Percentiles rank a stretch among this genome's conserved stretches.
phyloP scores from a whole-genome alignment of 371 early-diverging fungal genomes.

The Mortierella sp. region DNA sequence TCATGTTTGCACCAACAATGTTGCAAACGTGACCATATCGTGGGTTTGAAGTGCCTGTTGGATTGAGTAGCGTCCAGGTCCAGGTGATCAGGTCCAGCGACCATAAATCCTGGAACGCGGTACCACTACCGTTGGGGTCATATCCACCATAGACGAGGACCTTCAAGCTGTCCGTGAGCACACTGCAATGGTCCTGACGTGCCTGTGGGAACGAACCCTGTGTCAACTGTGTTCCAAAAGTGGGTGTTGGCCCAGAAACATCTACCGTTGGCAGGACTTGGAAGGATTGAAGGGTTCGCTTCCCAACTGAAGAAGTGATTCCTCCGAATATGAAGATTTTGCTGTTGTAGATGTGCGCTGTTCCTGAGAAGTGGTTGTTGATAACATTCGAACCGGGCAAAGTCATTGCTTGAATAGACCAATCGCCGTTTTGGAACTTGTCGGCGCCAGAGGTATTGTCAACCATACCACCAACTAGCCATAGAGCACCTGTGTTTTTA shows the following conservation, averaged over 20 bases:
- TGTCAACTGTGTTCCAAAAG: conserved; percentile 24
- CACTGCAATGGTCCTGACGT: conserved; percentile 50
- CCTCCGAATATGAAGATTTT: conserved; percentile 49
- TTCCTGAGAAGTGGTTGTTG: conserved; percentile 19
- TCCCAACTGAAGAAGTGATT: conserved; percentile 13
- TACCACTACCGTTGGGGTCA: conserved; percentile 14
- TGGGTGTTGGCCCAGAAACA: conserved; percentile 10
- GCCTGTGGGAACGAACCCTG: conserved; percentile 23
- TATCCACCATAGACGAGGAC: conserved; percentile 43
- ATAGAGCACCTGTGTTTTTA: conserved; percentile 15
- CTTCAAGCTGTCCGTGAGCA: conserved; percentile 27
- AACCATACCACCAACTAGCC: conserved; percentile 29
- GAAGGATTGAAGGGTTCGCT: conserved; percentile 40
- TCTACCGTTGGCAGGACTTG: conserved; percentile 27
- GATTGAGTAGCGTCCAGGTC: conserved; percentile 34
- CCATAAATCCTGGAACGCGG: conserved; percentile 33
- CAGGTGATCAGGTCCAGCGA: conserved; percentile 35
- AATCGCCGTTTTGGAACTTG: conserved; percentile 16
- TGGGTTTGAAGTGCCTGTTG: not conserved
- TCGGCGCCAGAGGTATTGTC: conserved; percentile 29
- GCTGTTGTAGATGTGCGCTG: conserved; percentile 21
- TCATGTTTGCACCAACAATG: conserved; percentile 43
- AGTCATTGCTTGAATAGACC: conserved; percentile 3
- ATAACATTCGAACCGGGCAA: not conserved
- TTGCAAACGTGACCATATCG: conserved; percentile 29